Base-by-base conservation (phyloP, 2,329 filamentous ascomycete species). In the Scedosporium dehoogii region DNA sequence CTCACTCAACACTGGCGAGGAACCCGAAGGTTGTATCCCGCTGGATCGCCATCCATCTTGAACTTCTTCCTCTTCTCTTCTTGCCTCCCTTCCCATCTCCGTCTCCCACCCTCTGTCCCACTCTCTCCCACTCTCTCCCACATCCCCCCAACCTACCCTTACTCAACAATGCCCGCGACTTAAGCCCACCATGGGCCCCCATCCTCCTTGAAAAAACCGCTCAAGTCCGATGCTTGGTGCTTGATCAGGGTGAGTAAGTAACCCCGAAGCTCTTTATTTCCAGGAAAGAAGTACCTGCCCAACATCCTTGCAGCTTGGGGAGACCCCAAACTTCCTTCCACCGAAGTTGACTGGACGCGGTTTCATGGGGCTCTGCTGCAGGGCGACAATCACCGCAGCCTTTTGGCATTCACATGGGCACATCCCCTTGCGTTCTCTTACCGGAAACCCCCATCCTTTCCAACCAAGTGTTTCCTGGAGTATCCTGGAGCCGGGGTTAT, bases 301-400 rank as follows among this genome's bases (percentile, higher is more conserved):
- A 23, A 14, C 16, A 60, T 60, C 59, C 59, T 29, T 55, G 59
- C 44, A 51, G 14, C 3, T 38, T 14, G 46, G 44, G 46, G 44
- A 7, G 21, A 46, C 44, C 25, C 55, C 23, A 38, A 16, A 14
- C 9, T 18, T 27, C 6, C n/a, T 23, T 38, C 5, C 14, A 2
- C 3, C 27, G 18, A 25, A 4, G 25, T 27, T 58, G 55, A 58
- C 12, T 58, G 55, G 55, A 33, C 12, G 12, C 27, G 55, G 27
- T n/a, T 16, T 58, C 55, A 29, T 58, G 55, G 55, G 55, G 55
- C 29, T 44, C 33, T 44, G 16, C 59, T 60, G 59, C 59, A 60
- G 59, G 18, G 44, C 59, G 46, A 29, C 59, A 51, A 33, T 29
- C 59, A 60, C 27, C 59, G 59, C 59, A 60, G 59, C 25, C 46